Conservation (phyloP, 1,139 yeast genomes). For the Candida sp. region DNA sequence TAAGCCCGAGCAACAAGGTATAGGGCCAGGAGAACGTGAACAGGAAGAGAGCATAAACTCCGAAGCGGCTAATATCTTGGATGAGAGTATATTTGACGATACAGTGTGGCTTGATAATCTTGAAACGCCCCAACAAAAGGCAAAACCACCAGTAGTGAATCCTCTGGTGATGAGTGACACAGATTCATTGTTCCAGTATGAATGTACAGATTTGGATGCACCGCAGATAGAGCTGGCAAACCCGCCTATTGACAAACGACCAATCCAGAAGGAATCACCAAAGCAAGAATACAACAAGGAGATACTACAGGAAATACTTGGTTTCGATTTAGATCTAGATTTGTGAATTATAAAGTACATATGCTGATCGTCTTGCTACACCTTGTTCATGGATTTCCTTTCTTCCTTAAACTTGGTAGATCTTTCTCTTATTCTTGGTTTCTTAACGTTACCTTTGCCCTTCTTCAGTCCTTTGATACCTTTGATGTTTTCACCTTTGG, state of each 20-base stretch:
- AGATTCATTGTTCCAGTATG: not conserved
- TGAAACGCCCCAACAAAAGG: too few relatives aligned
- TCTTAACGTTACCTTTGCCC: slow-evolving; percentile 50
- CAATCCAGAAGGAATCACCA: not conserved
- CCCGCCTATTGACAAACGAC: not conserved
- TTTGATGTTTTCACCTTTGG: slow-evolving; percentile 63
- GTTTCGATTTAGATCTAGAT: slow-evolving; percentile 12
- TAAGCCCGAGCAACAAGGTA: not conserved
- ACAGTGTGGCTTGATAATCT: not conserved
- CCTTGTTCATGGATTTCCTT: slow-evolving; percentile 25
- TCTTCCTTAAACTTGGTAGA: slow-evolving; percentile 60
- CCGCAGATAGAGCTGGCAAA: not conserved
- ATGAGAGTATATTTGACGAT: slow-evolving; percentile 1
- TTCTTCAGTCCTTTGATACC: slow-evolving; percentile 57
- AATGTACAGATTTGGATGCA: not conserved
- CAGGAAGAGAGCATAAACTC: not conserved
- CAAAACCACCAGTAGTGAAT: too few relatives aligned
- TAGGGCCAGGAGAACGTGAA: not conserved
- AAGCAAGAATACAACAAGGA: slow-evolving; percentile 2
- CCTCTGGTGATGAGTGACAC: not conserved
- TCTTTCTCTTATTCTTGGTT: slow-evolving; percentile 72
- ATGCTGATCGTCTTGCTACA: slow-evolving; percentile 11
- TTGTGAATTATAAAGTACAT: not conserved
- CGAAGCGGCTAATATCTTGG: not conserved
- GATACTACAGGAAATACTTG: slow-evolving; percentile 10